Conservation (phyloP, 2,329 filamentous ascomycete species). For the Beauveria medogensis region DNA sequence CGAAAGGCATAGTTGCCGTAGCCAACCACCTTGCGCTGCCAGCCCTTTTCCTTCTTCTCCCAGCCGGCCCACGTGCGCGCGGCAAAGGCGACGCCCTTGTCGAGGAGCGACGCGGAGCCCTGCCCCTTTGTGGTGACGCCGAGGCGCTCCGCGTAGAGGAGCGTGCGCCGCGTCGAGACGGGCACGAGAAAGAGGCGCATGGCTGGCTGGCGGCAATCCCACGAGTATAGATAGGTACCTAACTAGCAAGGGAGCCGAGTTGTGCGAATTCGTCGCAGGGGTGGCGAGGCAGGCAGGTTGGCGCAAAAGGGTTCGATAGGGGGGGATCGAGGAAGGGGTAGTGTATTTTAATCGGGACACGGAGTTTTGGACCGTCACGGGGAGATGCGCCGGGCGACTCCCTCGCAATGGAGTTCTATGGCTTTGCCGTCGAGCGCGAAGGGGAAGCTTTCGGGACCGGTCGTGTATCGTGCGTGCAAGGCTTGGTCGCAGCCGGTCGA, state of each 20-base stretch:
- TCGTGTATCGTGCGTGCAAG: neutral
- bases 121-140: conserved; percentile 46
- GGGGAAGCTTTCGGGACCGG: neutral
- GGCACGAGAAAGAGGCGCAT: conserved; percentile 96
- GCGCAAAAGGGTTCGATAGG: too few species aligned
- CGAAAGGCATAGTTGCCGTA: conserved; percentile 83
- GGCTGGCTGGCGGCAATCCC: conserved; percentile 16
- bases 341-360: neutral
- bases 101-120: conserved; percentile 43
- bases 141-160: conserved; percentile 83
- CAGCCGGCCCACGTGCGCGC: conserved; percentile 74
- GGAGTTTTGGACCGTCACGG: neutral
- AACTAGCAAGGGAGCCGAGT: neutral
- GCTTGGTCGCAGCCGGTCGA: neutral
- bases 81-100: conserved; percentile 63
- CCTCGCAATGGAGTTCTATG: neutral
- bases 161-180: conserved; percentile 80
- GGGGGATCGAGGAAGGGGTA: neutral
- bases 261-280: too few species aligned
- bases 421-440: neutral
- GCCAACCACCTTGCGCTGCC: conserved; percentile 79
- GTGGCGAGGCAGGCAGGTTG: too few species aligned
- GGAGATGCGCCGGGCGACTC: neutral
- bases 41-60: conserved; percentile 77
- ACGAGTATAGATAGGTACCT: too few species aligned